Base-by-base conservation (phyloP, 1,139 yeast species). In the Geotrichum armillariae region DNA sequence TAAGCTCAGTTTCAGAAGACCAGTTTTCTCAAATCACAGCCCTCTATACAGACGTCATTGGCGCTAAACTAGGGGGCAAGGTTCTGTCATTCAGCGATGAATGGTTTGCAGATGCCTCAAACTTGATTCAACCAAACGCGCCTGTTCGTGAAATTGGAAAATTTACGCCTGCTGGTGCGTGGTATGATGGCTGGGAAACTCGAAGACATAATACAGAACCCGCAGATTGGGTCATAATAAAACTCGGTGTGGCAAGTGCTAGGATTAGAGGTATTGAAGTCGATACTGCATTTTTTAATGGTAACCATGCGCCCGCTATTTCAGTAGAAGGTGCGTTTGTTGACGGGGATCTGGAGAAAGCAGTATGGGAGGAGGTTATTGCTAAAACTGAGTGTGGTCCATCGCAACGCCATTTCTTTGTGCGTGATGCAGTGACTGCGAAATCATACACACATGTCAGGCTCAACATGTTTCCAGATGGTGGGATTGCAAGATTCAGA, bases 181-280 rank as follows among this genome's bases (percentile, higher is more conserved):
- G 96, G 96, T 91, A 87, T 65, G 98, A 91, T 61, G 98, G 98
- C n/a, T 91, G 98, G 98, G 98, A 91, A 69, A 90, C 98, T 20
- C 78, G 97, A 66, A 79, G 98, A 69, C 98, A 91, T 73, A 91
- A 91, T 68, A 70, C 80, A 1, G 85, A 75, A 54, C 89, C 82
- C 52, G 86, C 88, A 38, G 98, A 91, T 64, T 90, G 91, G 86
- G 96, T 86, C 27, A 74, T 87, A 36, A 72, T 91, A 67, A 77
- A 80, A 66, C 75, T 88, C 64, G 98, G 98, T 11, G 97, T 91
- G n/a, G 74, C 89, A 6, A 79, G 88, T 37, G 96, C 97, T 1
- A 74, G 75, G 45, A 69, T 93, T 53, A 75, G 84, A 51, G 98
- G 90, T 4, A 81, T 86, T 61, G 97, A 90, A 68, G 78, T 91